Conservation (phyloP, 495 filamentous ascomycete species). For the Immersiella caudata region DNA sequence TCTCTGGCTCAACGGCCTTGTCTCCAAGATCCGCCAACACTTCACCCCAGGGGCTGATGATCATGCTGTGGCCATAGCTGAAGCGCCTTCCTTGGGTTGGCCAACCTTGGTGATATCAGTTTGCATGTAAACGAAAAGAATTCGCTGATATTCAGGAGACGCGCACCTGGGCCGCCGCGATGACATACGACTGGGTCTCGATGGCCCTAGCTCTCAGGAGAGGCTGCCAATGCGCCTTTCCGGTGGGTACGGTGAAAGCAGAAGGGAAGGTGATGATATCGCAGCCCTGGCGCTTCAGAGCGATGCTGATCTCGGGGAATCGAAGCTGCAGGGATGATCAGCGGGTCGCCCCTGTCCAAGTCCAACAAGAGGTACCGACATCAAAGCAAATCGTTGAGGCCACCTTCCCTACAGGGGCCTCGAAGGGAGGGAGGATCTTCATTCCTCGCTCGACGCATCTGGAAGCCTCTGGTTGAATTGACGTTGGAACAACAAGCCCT, state of each 20-base stretch:
- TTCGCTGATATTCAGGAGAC: no score
- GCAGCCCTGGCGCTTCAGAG: conserved; percentile 54
- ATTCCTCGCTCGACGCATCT: conserved; percentile 42
- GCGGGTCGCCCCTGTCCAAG: no score
- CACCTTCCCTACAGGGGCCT: conserved; percentile 71
- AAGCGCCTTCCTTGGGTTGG: conserved; percentile 75
- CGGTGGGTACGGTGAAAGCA: conserved; percentile 89
- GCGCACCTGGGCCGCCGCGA: conserved; percentile 82
- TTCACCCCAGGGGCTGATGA: conserved; percentile 85
- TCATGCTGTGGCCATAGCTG: conserved; percentile 89
- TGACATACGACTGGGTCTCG: conserved; percentile 83
- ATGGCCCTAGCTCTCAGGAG: conserved; percentile 82
- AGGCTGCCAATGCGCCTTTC: conserved; percentile 80
- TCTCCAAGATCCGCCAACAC: conserved; percentile 66
- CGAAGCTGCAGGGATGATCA: conserved; percentile 43
- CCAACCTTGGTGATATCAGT: conserved; percentile 74
- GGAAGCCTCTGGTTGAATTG: conserved; percentile 5
- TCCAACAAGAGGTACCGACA: conserved; percentile 44
- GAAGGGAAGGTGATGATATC: conserved; percentile 85
- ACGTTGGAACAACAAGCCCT: conserved; percentile 35
- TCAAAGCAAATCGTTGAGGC: conserved; percentile 89
- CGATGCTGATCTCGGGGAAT: conserved; percentile 80
- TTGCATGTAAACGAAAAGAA: conserved; percentile 52
- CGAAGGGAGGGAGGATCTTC: conserved; percentile 61
- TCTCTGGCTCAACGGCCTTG: conserved; percentile 42